These are phyloP conservation scores for Gossypium rotundifolium DNA, from an alignment of 345 rosid genomes.

Conservation along the genomic window DNA sequence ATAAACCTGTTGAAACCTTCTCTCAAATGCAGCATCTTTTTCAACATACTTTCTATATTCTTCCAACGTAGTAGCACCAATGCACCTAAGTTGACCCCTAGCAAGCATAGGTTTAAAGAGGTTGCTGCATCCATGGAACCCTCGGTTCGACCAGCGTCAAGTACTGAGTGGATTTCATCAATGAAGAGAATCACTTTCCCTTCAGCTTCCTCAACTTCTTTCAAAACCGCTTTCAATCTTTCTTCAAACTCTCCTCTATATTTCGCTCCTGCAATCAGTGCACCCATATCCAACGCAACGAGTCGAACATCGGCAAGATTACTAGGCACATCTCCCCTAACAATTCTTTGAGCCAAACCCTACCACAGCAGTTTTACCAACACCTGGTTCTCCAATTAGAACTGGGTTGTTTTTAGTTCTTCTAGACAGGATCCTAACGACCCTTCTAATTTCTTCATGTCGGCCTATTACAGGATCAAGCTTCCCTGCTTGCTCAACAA, in stretches of 20 bases:
- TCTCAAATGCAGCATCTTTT: slow-evolving; percentile 96
- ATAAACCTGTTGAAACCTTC: slow-evolving; percentile 91
- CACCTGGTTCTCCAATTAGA: slow-evolving; percentile 91
- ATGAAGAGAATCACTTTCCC: slow-evolving; percentile 91
- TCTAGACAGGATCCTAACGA: slow-evolving; percentile 76
- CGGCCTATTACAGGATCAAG: slow-evolving; percentile 93
- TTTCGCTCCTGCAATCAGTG: slow-evolving; percentile 85
- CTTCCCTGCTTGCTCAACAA: slow-evolving; percentile 93
- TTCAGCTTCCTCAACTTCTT: slow-evolving; percentile 91
- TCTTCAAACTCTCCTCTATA: slow-evolving; percentile 93
- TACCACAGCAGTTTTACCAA: slow-evolving; percentile 89
- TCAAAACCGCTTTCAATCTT: slow-evolving; percentile 73
- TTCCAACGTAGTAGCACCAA: slow-evolving; percentile 89
- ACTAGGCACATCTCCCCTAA: slow-evolving; percentile 83
- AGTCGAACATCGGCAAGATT: slow-evolving; percentile 81
- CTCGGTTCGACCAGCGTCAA: slow-evolving; percentile 84
- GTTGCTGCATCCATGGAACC: slow-evolving; percentile 99
- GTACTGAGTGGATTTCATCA: slow-evolving; percentile 90
- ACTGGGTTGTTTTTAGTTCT: slow-evolving; percentile 94
- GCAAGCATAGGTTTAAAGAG: slow-evolving; percentile 96
- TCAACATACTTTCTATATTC: slow-evolving; percentile 93
- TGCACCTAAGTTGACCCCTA: slow-evolving; percentile 89
- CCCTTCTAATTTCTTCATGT: slow-evolving; percentile 86
- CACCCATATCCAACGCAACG: slow-evolving; percentile 87
- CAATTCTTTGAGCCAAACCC: slow-evolving; percentile 91